A percentile compares a stretch with the other conserved stretches of the same genome.
Evolutionary conservation across 2,329 filamentous ascomycete species (phyloP).

Genomic region (Canariomyces notabilis): DNA sequence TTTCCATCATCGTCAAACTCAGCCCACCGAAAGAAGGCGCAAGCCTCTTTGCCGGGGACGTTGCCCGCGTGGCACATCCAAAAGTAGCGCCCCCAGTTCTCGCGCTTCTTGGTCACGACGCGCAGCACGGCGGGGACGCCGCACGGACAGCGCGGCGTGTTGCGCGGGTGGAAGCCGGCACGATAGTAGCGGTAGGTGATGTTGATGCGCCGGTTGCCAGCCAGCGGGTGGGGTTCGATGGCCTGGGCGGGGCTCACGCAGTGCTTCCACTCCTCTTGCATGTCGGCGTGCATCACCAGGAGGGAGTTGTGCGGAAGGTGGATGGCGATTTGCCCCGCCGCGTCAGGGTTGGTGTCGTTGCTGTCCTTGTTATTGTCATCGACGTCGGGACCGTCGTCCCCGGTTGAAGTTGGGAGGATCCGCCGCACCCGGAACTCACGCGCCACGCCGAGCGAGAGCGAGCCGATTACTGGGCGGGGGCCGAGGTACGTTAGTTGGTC

Average conservation of each 20-base stretch:
- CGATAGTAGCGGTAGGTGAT: constrained; percentile 91
- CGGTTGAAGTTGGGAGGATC: constrained; percentile 52
- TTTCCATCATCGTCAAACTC: constrained; percentile 82
- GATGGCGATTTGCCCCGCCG: constrained; percentile 82
- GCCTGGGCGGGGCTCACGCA: constrained; percentile 67
- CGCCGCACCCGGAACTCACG: constrained; percentile 85
- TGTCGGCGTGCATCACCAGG: constrained; percentile 93
- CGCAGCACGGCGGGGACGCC: constrained; percentile 63
- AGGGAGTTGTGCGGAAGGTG: constrained; percentile 93
- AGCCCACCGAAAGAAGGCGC: constrained; percentile 79
- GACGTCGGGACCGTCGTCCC: constrained; percentile 38
- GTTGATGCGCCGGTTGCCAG: constrained; percentile 79
- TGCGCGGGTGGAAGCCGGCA: constrained; percentile 66
- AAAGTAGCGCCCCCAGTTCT: constrained; percentile 72
- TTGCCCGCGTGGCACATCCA: constrained; percentile 88
- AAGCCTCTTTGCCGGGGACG: constrained; percentile 63
- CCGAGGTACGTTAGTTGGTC: constrained; percentile 93
- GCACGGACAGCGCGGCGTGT: constrained; percentile 76
- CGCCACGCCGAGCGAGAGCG: constrained; percentile 84
- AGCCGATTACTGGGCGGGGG: constrained; percentile 82
- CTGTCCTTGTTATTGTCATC: constrained; percentile 63
- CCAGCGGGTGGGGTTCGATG: constrained; percentile 79
- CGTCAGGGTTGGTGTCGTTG: constrained; percentile 44
- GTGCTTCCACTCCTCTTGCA: constrained; percentile 98
- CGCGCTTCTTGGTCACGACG: constrained; percentile 73